phyloP scores from a whole-genome alignment of 176 grass and related monocot species.

The Otatea glauca region DNA sequence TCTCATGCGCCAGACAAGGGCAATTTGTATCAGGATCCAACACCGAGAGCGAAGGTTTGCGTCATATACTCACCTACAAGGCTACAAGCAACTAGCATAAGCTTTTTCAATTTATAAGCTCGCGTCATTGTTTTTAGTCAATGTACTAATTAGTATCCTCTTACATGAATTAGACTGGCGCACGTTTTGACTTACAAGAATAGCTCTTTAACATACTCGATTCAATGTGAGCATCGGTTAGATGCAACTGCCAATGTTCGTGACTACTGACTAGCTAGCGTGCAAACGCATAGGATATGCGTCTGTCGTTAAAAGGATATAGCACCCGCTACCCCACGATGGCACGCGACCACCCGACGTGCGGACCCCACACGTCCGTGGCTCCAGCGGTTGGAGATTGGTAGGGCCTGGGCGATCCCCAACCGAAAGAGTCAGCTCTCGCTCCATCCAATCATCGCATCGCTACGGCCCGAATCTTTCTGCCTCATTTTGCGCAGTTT shows the following conservation, averaged over 20 bases:
- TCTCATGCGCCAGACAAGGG: too few relatives aligned
- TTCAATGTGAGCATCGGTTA: too few relatives aligned
- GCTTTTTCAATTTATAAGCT: background rate
- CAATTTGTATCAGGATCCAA: too few relatives aligned
- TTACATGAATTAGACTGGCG: background rate
- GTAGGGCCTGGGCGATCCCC: background rate
- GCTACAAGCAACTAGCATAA: background rate
- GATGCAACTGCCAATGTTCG: conserved; percentile 20
- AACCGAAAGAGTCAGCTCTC: background rate
- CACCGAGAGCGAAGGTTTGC: too few relatives aligned
- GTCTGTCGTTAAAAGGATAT: background rate
- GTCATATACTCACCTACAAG: too few relatives aligned
- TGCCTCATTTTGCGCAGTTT: background rate
- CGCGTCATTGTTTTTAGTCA: background rate
- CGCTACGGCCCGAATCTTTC: background rate
- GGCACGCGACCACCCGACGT: background rate
- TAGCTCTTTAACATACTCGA: too few relatives aligned
- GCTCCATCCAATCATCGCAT: conserved; percentile 11
- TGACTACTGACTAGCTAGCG: background rate
- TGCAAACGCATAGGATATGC: background rate
- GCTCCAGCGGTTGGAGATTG: background rate
- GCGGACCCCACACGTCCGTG: background rate
- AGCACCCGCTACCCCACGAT: background rate
- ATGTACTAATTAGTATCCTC: background rate
- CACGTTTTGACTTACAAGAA: background rate